Percentiles rank a stretch among this genome's conserved stretches.
phyloP scores from a whole-genome alignment of 2,329 filamentous ascomycete species.

The Fonsecaea erecta region DNA sequence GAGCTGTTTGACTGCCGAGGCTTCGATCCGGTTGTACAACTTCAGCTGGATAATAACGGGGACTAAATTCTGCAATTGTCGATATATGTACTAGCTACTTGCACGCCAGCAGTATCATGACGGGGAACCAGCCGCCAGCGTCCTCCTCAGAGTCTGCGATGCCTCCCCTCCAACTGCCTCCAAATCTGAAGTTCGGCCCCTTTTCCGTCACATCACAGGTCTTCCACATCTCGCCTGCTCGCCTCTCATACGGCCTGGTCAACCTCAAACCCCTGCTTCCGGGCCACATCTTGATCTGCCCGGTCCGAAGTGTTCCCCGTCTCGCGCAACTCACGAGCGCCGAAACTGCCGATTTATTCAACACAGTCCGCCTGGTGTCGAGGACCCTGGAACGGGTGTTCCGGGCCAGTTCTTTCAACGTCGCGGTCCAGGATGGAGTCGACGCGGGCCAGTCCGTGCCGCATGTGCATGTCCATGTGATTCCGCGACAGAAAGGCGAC shows the following conservation, averaged over 20 bases:
- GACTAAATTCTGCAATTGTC: background rate
- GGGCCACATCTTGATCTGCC: slow-evolving; percentile 90
- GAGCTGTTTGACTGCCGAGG: background rate
- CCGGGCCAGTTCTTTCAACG: slow-evolving; percentile 77
- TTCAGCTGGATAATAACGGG: no score
- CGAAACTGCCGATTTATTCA: slow-evolving; percentile 84
- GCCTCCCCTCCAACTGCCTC: slow-evolving; percentile 31
- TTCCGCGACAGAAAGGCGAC: slow-evolving; percentile 70
- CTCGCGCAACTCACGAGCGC: slow-evolving; percentile 72
- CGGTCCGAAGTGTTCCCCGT: slow-evolving; percentile 69
- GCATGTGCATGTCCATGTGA: slow-evolving; percentile 91
- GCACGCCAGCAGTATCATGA: background rate
- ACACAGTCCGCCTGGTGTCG: slow-evolving; percentile 81
- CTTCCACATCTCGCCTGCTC: slow-evolving; percentile 73
- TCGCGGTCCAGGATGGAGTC: slow-evolving; percentile 90
- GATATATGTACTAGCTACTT: background rate
- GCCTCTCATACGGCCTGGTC: slow-evolving; percentile 80
- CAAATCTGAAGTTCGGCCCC: slow-evolving; percentile 69
- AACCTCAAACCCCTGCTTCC: slow-evolving; percentile 95
- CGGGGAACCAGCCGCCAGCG: background rate
- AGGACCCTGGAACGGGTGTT: slow-evolving; percentile 70
- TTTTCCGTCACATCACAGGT: slow-evolving; percentile 83
- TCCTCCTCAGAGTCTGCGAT: slow-evolving; percentile 12
- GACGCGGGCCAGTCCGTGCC: slow-evolving; percentile 92
- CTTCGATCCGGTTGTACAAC: background rate